Evolutionary conservation across 208 protist genomes (phyloP).

Genomic region (Leishmania aethiopica): DNA sequence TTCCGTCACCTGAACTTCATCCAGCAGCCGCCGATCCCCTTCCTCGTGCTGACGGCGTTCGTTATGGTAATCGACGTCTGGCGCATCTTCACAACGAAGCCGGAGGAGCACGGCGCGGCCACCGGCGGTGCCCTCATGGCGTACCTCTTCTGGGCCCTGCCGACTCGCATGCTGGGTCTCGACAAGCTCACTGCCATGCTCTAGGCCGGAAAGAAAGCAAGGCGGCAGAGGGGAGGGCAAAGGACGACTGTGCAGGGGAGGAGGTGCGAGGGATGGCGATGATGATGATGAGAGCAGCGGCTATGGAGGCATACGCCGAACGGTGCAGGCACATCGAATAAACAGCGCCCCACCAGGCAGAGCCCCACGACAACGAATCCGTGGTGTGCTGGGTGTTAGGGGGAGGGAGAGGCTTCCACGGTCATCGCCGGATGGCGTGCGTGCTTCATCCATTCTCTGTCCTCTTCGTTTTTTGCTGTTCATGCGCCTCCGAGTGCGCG

Average conservation of each 20-base stretch:
- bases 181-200: conserved; percentile 86
- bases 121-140: conserved; percentile 88
- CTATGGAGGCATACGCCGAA: background rate
- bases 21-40: conserved; percentile 89
- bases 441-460: background rate
- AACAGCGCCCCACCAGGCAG: background rate
- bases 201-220: conserved; percentile 14
- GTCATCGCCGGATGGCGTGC: background rate
- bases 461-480: background rate
- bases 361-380: background rate
- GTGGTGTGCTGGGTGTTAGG: background rate
- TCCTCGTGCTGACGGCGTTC: conserved; percentile 87
- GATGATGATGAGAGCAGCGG: background rate
- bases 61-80: conserved; percentile 92
- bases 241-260: background rate
- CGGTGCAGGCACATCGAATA: background rate
- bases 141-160: conserved; percentile 87
- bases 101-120: conserved; percentile 83
- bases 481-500: background rate
- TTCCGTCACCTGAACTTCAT: conserved; percentile 92
- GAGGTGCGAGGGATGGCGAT: background rate
- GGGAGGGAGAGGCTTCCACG: background rate
- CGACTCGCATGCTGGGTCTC: conserved; percentile 80
- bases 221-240: background rate
- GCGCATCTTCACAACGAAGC: conserved; percentile 84